Evolutionary conservation across 2,329 filamentous ascomycete genomes (phyloP).

Genomic region (Fusarium brachygibbosum): DNA sequence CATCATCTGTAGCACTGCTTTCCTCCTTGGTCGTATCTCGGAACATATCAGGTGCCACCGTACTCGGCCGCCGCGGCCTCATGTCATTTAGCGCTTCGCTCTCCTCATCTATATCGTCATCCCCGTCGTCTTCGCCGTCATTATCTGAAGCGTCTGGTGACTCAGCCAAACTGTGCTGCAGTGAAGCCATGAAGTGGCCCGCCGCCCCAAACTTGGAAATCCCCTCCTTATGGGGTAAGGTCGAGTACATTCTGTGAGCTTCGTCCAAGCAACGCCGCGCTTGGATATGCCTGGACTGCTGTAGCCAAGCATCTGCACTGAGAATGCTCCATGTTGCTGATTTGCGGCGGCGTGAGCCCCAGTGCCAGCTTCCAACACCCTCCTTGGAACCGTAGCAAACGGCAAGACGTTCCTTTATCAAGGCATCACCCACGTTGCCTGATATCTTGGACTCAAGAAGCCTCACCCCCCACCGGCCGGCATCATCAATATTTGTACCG

Average conservation of each 20-base stretch:
- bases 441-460: constrained; percentile 84
- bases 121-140: constrained; percentile 58
- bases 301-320: constrained; percentile 86
- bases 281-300: constrained; percentile 80
- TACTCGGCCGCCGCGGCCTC: constrained; percentile 68
- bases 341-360: constrained; percentile 83
- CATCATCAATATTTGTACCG: constrained; percentile 85
- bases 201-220: constrained; percentile 66
- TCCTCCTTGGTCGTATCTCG: constrained; percentile 50
- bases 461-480: constrained; percentile 85
- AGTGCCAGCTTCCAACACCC: constrained; percentile 73
- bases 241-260: constrained; percentile 69
- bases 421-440: constrained; percentile 80
- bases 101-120: constrained; percentile 63
- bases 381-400: constrained; percentile 84
- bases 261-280: constrained; percentile 83
- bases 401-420: constrained; percentile 88
- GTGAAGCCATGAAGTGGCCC: constrained; percentile 64
- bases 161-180: constrained; percentile 65
- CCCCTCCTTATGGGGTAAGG: constrained; percentile 64
- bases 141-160: constrained; percentile 57
- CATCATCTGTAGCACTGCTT: constrained; percentile 29
- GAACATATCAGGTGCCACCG: constrained; percentile 65
- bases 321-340: constrained; percentile 90
- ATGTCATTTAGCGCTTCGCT: constrained; percentile 68